Percentiles rank a stretch among this genome's conserved stretches.
Conservation (phyloP, 352 stramenopile species). For the Pythium aphanidermatum region DNA sequence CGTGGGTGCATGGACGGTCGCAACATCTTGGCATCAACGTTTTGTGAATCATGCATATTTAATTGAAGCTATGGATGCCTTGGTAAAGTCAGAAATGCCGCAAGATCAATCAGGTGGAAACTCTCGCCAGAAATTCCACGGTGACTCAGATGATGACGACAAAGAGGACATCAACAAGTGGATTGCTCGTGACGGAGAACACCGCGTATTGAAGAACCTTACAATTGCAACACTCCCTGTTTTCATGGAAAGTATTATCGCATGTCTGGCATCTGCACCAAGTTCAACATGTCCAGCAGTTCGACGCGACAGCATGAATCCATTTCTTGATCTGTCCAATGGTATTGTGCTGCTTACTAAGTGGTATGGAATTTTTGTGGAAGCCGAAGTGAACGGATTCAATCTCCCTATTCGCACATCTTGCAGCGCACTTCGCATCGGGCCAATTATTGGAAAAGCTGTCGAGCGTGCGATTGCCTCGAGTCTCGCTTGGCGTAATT, state of each 20-base stretch:
- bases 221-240: conserved; percentile 54
- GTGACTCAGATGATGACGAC: conserved; percentile 27
- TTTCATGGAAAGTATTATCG: conserved; percentile 47
- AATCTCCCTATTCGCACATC: conserved; percentile 43
- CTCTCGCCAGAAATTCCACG: conserved; percentile 21
- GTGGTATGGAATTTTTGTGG: conserved; percentile 35
- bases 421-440: conserved; percentile 8
- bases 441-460: conserved; percentile 5
- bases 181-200: conserved; percentile 39
- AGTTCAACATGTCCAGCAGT: conserved; percentile 19
- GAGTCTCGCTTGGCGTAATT: conserved; percentile 12
- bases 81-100: neutral
- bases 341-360: conserved; percentile 37
- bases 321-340: conserved; percentile 37
- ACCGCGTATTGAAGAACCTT: conserved; percentile 57
- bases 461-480: conserved; percentile 4
- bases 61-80: conserved; percentile 14
- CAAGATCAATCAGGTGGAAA: neutral
- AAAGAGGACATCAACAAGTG: conserved; percentile 15
- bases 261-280: conserved; percentile 47
- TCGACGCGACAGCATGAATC: neutral
- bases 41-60: conserved; percentile 34
- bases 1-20: conserved; percentile 50
- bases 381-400: conserved; percentile 44
- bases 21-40: conserved; percentile 21